Conservation (phyloP, 257 asterid species). For the Salvia hispanica region DNA sequence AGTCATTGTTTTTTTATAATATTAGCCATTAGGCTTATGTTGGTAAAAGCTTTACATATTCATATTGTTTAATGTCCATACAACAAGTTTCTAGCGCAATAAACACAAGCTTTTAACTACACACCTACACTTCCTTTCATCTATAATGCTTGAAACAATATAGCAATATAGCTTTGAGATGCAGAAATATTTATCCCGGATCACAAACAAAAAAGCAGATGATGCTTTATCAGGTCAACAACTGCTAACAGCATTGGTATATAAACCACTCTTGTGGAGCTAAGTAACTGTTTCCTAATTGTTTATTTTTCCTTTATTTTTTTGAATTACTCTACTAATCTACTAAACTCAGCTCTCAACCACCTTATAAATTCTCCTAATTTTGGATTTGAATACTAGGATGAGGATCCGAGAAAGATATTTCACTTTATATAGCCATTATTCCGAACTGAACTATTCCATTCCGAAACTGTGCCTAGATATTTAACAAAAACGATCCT, state of each 20-base stretch:
- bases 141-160: no score
- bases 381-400: background rate
- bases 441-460: constrained; percentile 6
- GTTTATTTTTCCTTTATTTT: no score
- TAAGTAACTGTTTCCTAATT: background rate
- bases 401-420: background rate
- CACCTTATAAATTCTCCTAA: no score
- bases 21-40: no score
- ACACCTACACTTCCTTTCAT: no score
- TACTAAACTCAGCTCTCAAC: no score
- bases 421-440: background rate
- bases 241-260: background rate
- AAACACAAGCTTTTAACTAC: no score
- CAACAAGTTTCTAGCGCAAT: no score
- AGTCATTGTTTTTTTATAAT: no score
- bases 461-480: background rate
- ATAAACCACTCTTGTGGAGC: constrained; percentile 7
- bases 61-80: no score
- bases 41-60: no score
- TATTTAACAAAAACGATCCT: background rate
- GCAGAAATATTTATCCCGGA: background rate
- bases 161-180: no score
- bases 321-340: background rate
- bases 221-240: background rate
- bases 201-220: constrained; percentile 10